Evolutionary conservation across 1,284 basidiomycete species (phyloP).

Genomic region (Apiotrichum mycotoxinovorans): DNA sequence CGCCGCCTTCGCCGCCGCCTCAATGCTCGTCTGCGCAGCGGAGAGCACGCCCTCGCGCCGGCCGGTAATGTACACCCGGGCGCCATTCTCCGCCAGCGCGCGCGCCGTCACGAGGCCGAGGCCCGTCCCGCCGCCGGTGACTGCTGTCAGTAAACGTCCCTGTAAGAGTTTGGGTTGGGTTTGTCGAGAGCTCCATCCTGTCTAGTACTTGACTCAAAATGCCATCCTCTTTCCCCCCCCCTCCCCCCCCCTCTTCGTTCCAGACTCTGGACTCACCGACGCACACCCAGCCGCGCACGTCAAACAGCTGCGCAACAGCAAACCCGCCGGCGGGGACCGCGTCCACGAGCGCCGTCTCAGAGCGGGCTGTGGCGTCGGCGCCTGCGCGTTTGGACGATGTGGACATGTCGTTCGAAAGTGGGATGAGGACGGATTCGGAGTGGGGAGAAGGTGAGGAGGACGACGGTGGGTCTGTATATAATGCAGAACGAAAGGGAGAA

Average conservation of each 20-base stretch:
- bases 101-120: conserved; percentile 37
- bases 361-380: background rate
- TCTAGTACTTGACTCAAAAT: no score
- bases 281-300: conserved; percentile 43
- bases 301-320: conserved; percentile 33
- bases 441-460: no score
- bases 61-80: conserved; percentile 49
- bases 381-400: background rate
- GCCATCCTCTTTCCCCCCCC: background rate
- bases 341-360: conserved; percentile 8
- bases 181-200: no score
- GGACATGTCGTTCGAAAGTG: background rate
- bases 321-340: conserved; percentile 19
- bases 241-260: background rate
- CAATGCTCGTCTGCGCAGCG: conserved; percentile 27
- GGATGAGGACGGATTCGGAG: no score
- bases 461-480: no score
- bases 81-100: conserved; percentile 47
- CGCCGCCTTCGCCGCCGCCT: conserved; percentile 28
- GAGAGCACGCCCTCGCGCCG: conserved; percentile 41
- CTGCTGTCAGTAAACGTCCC: conserved; percentile 1
- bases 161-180: no score
- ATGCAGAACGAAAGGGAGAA: no score
- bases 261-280: conserved; percentile 30
- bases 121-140: conserved; percentile 41